These are phyloP conservation scores for Henckelia pumila DNA, from an alignment of 257 asterid species.

Conservation along the genomic window DNA sequence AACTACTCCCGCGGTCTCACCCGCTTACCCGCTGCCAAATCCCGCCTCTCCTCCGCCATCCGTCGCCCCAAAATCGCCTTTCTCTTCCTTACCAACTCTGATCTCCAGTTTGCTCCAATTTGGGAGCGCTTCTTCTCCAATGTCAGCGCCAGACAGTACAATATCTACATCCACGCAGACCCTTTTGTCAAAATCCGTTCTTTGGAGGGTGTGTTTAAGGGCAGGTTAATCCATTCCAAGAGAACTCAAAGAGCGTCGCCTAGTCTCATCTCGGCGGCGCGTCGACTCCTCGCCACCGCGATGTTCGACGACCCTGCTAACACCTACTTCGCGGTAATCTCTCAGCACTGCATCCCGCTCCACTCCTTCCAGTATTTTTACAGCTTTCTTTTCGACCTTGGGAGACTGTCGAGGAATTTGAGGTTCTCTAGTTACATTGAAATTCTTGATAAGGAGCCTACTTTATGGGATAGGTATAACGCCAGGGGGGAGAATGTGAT, in stretches of 20 bases:
- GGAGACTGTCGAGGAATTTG: conserved; percentile 37
- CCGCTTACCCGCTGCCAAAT: conserved; percentile 50
- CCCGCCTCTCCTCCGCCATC: conserved; percentile 50
- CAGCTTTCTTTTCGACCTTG: conserved; percentile 45
- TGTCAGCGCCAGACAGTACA: conserved; percentile 37
- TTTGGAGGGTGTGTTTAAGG: conserved; percentile 45
- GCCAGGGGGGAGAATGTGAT: conserved; percentile 62
- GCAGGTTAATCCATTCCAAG: conserved; percentile 49
- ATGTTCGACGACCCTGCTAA: conserved; percentile 64
- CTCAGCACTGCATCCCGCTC: conserved; percentile 69
- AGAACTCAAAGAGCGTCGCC: conserved; percentile 75
- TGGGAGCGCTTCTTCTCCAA: conserved; percentile 57
- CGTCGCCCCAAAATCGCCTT: conserved; percentile 70
- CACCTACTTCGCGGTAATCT: conserved; percentile 51
- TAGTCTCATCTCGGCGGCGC: conserved; percentile 66
- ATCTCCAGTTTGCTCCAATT: conserved; percentile 52
- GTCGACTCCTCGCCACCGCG: conserved; percentile 69
- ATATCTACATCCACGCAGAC: conserved; percentile 69
- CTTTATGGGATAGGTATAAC: conserved; percentile 54
- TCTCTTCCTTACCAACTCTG: conserved; percentile 61
- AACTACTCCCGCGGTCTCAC: conserved; percentile 29
- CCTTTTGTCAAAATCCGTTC: conserved; percentile 39
- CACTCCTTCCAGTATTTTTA: conserved; percentile 58
- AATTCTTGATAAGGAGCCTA: conserved; percentile 46
- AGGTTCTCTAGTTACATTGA: conserved; percentile 66